Conservation (phyloP, 805 yeast species). For the Candida multigemmis region DNA sequence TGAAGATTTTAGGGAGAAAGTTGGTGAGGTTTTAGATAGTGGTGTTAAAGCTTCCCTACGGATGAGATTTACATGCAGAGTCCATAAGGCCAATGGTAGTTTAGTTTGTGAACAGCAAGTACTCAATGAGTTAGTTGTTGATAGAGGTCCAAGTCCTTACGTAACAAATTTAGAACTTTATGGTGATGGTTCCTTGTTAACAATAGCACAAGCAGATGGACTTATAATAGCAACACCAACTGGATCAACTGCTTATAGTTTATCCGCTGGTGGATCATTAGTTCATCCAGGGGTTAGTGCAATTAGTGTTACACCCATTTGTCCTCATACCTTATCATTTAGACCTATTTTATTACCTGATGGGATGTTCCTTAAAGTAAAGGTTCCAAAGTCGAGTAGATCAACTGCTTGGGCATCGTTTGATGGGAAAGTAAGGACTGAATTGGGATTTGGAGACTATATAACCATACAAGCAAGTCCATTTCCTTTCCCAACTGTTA, state of each 20-base stretch:
- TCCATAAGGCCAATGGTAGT: constrained; percentile 43
- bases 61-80: constrained; percentile 82
- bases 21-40: constrained; percentile 49
- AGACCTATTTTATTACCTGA: constrained; percentile 90
- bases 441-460: constrained; percentile 74
- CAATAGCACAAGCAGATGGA: constrained; percentile 93
- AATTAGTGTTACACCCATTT: constrained; percentile 87
- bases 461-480: constrained; percentile 80
- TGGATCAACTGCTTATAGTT: constrained; percentile 92
- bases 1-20: constrained; percentile 54
- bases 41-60: constrained; percentile 74
- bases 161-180: constrained; percentile 83
- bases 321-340: constrained; percentile 92
- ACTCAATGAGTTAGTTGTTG: constrained; percentile 82
- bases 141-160: constrained; percentile 90
- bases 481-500: constrained; percentile 90
- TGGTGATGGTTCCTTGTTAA: constrained; percentile 77
- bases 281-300: constrained; percentile 94
- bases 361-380: constrained; percentile 76
- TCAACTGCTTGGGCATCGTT: constrained; percentile 96
- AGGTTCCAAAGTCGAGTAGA: constrained; percentile 70
- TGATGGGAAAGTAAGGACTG: constrained; percentile 86
- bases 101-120: constrained; percentile 65
- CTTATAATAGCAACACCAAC: constrained; percentile 90
- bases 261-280: constrained; percentile 91